Conservation (phyloP, 192 early-diverging fungal species). For the Endogone sp. region DNA sequence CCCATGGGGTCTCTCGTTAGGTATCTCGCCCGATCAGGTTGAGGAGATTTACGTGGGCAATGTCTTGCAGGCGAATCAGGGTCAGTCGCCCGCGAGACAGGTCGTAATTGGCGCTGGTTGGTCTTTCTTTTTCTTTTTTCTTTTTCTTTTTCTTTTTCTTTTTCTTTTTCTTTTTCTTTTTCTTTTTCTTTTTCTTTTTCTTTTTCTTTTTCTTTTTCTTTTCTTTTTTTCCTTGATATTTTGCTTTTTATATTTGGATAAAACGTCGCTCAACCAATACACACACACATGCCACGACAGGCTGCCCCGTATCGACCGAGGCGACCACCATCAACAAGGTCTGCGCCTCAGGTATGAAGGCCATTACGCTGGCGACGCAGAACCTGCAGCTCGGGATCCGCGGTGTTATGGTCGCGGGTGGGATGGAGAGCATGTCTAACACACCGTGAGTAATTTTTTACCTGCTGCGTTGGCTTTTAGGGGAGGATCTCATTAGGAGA, state of each 20-base stretch:
- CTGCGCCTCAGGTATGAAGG: constrained; percentile 98
- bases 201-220: too few species aligned
- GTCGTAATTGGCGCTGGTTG: constrained; percentile 77
- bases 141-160: too few species aligned
- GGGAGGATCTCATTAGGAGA: neutral
- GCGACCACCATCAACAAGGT: constrained; percentile 99
- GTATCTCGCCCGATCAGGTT: constrained; percentile 73
- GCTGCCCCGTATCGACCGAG: constrained; percentile 75
- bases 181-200: too few species aligned
- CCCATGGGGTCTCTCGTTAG: too few species aligned
- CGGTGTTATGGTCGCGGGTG: constrained; percentile 85
- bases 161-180: too few species aligned
- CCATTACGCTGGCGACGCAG: constrained; percentile 88
- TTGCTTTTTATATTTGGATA: too few species aligned
- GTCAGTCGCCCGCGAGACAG: constrained; percentile 94
- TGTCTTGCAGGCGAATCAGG: constrained; percentile 82
- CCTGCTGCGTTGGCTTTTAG: neutral
- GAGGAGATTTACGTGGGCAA: constrained; percentile 97
- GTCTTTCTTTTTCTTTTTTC: neutral
- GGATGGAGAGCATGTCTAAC: constrained; percentile 98
- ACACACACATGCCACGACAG: neutral
- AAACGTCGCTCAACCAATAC: neutral
- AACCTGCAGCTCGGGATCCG: constrained; percentile 74
- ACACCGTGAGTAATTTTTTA: constrained; percentile 60
- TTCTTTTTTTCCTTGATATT: neutral